Evolutionary conservation across 2,329 filamentous ascomycete genomes (phyloP).

Genomic region (Beauveria brongniartii): DNA sequence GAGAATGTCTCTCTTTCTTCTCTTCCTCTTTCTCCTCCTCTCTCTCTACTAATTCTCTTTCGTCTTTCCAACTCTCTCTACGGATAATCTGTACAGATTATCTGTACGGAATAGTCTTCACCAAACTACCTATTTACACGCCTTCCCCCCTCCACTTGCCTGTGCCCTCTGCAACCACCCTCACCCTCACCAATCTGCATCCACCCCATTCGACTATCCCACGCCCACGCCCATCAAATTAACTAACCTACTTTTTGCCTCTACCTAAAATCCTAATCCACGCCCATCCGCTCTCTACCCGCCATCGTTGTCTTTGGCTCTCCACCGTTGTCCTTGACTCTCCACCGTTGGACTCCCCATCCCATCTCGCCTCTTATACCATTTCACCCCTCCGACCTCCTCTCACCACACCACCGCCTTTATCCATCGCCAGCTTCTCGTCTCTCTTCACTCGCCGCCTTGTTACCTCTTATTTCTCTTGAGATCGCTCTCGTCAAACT

Average conservation of each 20-base stretch:
- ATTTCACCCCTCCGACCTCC: constrained; percentile 2
- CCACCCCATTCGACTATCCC: neutral
- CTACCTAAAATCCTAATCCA: neutral
- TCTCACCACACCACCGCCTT: neutral
- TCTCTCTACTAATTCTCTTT: too few species aligned
- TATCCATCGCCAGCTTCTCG: neutral
- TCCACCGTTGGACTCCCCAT: constrained; percentile 1
- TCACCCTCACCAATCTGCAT: too few species aligned
- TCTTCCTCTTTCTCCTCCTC: too few species aligned
- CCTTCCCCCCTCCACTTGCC: too few species aligned
- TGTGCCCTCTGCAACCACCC: too few species aligned
- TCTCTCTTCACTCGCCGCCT: neutral
- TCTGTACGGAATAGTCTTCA: too few species aligned
- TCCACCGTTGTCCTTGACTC: neutral
- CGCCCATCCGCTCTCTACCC: neutral
- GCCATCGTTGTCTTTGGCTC: neutral
- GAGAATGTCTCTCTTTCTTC: too few species aligned
- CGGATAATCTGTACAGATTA: too few species aligned
- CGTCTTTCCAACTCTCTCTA: too few species aligned
- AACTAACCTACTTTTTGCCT: neutral
- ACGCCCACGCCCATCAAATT: neutral
- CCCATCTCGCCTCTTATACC: constrained; percentile 6
- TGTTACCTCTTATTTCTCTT: neutral
- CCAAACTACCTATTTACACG: too few species aligned
- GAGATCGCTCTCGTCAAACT: neutral